Conservation (phyloP, 345 rosid species). For the Hypericum perforatum region DNA sequence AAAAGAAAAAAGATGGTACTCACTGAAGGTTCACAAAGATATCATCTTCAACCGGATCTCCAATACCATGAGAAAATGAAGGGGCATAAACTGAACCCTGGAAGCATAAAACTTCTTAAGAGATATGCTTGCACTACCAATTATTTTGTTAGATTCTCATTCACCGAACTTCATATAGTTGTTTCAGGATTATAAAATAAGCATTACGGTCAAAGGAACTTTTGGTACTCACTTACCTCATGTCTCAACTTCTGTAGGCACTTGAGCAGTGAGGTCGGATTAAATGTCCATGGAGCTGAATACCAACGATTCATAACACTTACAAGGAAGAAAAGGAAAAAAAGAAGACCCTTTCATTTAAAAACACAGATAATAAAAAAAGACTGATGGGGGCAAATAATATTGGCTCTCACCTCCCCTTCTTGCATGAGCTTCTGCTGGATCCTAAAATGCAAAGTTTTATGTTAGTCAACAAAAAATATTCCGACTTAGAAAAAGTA, state of each 20-base stretch:
- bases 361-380: constrained; percentile 10
- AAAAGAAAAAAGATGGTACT: constrained; percentile 21
- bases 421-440: constrained; percentile 93
- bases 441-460: constrained; percentile 38
- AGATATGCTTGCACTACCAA: too few relatives aligned
- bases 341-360: constrained; percentile 2
- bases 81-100: constrained; percentile 86
- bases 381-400: neutral
- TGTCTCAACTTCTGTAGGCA: constrained; percentile 61
- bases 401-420: constrained; percentile 64
- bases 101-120: neutral
- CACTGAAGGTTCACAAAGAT: constrained; percentile 74
- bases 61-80: constrained; percentile 86
- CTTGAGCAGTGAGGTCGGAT: constrained; percentile 49
- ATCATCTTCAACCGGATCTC: constrained; percentile 89
- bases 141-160: neutral
- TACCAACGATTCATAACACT: constrained; percentile 1
- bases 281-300: constrained; percentile 94
- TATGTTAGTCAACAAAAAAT: constrained; percentile 7
- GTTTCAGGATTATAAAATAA: neutral
- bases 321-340: constrained; percentile 14
- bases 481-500: neutral
- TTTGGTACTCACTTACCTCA: constrained; percentile 37
- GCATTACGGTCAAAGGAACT: neutral
- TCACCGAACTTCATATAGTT: neutral